Conservation (phyloP, 192 early-diverging fungal genomes). For the Linnemannia zychae region DNA sequence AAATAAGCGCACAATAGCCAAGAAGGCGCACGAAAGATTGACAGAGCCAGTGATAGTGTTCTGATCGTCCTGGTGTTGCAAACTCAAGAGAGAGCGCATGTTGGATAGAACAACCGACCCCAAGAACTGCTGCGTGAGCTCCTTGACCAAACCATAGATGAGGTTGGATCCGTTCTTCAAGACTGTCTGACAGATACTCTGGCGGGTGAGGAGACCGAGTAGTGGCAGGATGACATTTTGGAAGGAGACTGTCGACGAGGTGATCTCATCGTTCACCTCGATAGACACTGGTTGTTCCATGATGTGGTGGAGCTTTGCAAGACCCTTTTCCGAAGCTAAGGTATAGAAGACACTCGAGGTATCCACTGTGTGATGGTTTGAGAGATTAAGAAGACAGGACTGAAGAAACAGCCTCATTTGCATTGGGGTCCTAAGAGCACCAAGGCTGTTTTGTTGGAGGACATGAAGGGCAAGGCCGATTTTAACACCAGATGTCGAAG, state of each 20-base stretch:
- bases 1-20: conserved; percentile 46
- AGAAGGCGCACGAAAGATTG: conserved; percentile 21
- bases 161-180: conserved; percentile 36
- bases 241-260: conserved; percentile 28
- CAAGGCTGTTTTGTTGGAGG: conserved; percentile 7
- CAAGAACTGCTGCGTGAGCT: conserved; percentile 21
- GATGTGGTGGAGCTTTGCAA: conserved; percentile 38
- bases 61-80: conserved; percentile 14
- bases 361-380: conserved; percentile 45
- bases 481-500: not conserved
- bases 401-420: conserved; percentile 36
- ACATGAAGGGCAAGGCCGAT: conserved; percentile 13
- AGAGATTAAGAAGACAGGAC: conserved; percentile 47
- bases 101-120: conserved; percentile 26
- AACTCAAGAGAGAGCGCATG: conserved; percentile 27
- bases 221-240: conserved; percentile 54
- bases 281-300: conserved; percentile 25
- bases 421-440: not conserved
- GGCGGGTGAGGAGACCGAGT: conserved; percentile 53
- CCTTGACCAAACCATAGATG: conserved; percentile 47
- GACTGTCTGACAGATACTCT: conserved; percentile 34
- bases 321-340: conserved; percentile 19
- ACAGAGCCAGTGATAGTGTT: not conserved
- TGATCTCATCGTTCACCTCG: conserved; percentile 2
- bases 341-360: conserved; percentile 26